phyloP scores from a whole-genome alignment of 192 early-diverging fungal species.

The Bifiguratus adelaidae region DNA sequence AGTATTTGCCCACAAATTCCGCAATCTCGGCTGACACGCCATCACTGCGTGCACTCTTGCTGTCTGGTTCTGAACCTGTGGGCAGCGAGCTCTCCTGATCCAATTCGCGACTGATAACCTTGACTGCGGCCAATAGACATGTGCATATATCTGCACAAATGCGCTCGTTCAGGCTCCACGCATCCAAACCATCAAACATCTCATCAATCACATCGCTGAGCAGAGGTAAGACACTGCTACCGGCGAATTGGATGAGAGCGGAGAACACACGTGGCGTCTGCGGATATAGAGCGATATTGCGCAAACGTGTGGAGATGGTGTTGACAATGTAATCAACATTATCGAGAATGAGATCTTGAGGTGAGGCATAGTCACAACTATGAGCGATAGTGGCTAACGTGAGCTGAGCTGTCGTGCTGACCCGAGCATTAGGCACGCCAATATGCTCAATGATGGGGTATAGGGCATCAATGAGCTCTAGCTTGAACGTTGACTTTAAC shows the following conservation, averaged over 20 bases:
- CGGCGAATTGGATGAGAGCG: constrained; percentile 34
- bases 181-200: constrained; percentile 42
- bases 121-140: constrained; percentile 9
- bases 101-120: background rate
- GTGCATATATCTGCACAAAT: constrained; percentile 22
- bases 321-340: constrained; percentile 46
- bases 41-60: constrained; percentile 2
- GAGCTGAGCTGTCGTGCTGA: constrained; percentile 25
- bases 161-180: constrained; percentile 30
- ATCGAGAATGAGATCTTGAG: constrained; percentile 23
- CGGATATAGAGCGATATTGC: constrained; percentile 21
- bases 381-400: constrained; percentile 27
- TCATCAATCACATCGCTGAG: constrained; percentile 41
- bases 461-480: constrained; percentile 26
- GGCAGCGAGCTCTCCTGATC: constrained; percentile 1
- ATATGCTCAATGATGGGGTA: constrained; percentile 32
- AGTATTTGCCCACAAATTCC: constrained; percentile 6
- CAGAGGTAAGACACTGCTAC: constrained; percentile 22
- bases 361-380: constrained; percentile 16
- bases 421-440: constrained; percentile 24
- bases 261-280: constrained; percentile 37
- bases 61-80: constrained; percentile 4
- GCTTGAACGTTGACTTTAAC: constrained; percentile 14
- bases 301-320: constrained; percentile 24
- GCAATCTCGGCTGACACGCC: constrained; percentile 11